These are phyloP conservation scores for Venturiaceae sp. DNA, from an alignment of 2,329 filamentous ascomycete species.

Conservation along the genomic window DNA sequence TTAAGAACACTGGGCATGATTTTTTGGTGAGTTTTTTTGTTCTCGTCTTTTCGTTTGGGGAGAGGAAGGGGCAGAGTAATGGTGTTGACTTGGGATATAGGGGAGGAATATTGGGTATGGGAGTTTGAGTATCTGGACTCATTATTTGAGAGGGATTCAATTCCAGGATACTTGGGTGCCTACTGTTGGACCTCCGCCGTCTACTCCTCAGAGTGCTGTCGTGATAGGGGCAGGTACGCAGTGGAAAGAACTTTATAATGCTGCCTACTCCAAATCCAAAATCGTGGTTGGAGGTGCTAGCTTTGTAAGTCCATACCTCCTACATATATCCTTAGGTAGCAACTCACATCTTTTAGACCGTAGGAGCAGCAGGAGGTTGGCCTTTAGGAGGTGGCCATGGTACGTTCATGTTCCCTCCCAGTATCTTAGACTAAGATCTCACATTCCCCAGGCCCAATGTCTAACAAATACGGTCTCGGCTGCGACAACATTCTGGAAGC, in stretches of 20 bases:
- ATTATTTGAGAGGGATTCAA: background rate
- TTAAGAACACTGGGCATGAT: constrained; percentile 9
- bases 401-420: constrained; percentile 24
- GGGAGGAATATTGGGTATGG: background rate
- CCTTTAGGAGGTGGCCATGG: constrained; percentile 29
- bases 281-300: background rate
- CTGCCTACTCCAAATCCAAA: background rate
- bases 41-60: no score
- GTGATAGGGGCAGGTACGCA: background rate
- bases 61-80: no score
- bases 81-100: no score
- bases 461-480: constrained; percentile 33
- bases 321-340: background rate
- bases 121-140: background rate
- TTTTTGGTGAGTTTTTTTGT: no score
- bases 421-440: no score
- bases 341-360: no score
- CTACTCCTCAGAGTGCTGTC: background rate
- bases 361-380: background rate
- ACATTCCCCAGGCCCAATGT: constrained; percentile 42
- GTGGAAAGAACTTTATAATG: background rate
- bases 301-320: background rate
- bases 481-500: constrained; percentile 32
- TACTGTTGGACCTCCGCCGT: background rate
- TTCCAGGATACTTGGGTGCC: background rate